Evolutionary conservation across 192 early-diverging fungal species (phyloP).

Genomic region (Linnemannia hyalina): DNA sequence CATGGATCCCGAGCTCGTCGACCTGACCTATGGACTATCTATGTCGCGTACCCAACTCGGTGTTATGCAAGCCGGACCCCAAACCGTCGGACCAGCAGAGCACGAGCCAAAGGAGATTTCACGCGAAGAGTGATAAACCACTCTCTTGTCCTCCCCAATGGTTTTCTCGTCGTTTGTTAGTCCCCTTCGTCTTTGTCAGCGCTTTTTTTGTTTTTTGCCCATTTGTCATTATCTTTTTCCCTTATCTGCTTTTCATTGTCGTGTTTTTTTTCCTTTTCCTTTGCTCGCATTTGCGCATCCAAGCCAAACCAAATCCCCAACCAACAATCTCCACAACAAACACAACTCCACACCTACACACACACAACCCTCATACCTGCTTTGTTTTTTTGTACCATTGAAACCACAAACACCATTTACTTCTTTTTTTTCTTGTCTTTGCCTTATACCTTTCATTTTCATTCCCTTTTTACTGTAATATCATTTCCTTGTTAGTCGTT

Average conservation of each 20-base stretch:
- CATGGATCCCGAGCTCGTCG: constrained; percentile 42
- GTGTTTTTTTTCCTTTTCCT: background rate
- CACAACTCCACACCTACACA: background rate
- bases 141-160: background rate
- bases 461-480: constrained; percentile 29
- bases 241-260: constrained; percentile 8
- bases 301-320: background rate
- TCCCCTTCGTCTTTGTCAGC: background rate
- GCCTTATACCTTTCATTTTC: constrained; percentile 14
- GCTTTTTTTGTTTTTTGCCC: constrained; percentile 11
- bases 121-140: constrained; percentile 35
- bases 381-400: constrained; percentile 10
- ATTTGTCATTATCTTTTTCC: background rate
- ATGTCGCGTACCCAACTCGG: constrained; percentile 50
- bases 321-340: background rate
- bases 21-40: constrained; percentile 45
- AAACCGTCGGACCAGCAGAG: background rate
- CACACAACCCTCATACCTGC: constrained; percentile 4
- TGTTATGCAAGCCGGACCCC: constrained; percentile 29
- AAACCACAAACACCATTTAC: background rate
- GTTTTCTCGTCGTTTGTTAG: background rate
- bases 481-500: background rate
- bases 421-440: background rate
- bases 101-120: constrained; percentile 42
- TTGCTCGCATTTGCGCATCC: constrained; percentile 5